Conservation (phyloP, 2,329 filamentous ascomycete genomes). For the Stagonosporopsis tanaceti region DNA sequence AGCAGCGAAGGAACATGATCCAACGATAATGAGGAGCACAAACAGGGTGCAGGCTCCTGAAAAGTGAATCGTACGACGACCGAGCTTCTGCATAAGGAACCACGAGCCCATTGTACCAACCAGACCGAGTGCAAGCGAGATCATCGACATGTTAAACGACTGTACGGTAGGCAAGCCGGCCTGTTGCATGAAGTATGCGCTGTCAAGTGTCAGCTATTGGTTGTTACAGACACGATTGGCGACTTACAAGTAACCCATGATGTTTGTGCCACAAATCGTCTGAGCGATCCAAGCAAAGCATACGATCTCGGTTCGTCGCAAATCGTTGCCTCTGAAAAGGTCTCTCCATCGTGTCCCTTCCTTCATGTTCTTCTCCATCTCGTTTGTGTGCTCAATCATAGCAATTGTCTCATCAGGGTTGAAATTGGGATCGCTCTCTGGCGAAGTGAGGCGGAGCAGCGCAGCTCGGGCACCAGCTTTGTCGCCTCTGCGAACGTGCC, state of each 20-base stretch:
- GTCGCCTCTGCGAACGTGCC: slow-evolving; percentile 71
- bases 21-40: slow-evolving; percentile 77
- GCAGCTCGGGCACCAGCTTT: slow-evolving; percentile 70
- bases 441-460: slow-evolving; percentile 70
- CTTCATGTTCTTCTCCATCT: slow-evolving; percentile 74
- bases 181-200: slow-evolving; percentile 57
- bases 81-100: slow-evolving; percentile 80
- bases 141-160: slow-evolving; percentile 58
- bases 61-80: slow-evolving; percentile 77
- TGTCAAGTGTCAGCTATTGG: slow-evolving; percentile 18
- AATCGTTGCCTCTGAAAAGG: slow-evolving; percentile 80
- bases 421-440: slow-evolving; percentile 65
- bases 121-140: slow-evolving; percentile 70
- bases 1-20: slow-evolving; percentile 72
- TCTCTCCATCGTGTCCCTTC: slow-evolving; percentile 76
- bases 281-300: slow-evolving; percentile 58
- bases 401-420: slow-evolving; percentile 66
- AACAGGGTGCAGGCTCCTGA: slow-evolving; percentile 67
- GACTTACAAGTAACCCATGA: slow-evolving; percentile 53
- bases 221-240: background rate
- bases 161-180: slow-evolving; percentile 53
- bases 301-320: slow-evolving; percentile 77
- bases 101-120: slow-evolving; percentile 80
- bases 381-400: slow-evolving; percentile 90
- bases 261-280: slow-evolving; percentile 53